Evolutionary conservation across 1,284 basidiomycete genomes (phyloP).

Genomic region (Inonotus hispidus): DNA sequence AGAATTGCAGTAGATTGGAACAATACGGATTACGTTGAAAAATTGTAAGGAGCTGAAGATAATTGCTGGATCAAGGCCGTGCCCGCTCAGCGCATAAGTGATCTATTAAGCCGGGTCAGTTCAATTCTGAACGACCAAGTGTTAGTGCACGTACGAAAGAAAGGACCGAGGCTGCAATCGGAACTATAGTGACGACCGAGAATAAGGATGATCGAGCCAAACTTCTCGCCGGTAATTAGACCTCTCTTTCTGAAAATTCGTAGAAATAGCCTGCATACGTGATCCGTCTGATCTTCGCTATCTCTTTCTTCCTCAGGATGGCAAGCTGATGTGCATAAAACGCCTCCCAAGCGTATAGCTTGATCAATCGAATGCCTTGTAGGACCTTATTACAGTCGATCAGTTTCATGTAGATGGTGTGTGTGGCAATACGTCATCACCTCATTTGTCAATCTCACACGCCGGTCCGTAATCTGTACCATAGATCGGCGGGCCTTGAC

Average conservation of each 20-base stretch:
- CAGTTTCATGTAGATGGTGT: not conserved
- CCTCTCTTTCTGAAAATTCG: not conserved
- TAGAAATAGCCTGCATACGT: slow-evolving; percentile 37
- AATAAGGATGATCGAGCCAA: slow-evolving; percentile 50
- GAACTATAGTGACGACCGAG: slow-evolving; percentile 55
- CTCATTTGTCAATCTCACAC: slow-evolving; percentile 62
- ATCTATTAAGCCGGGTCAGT: slow-evolving; percentile 26
- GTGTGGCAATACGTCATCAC: slow-evolving; percentile 24
- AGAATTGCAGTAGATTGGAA: not conserved
- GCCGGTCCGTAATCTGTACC: slow-evolving; percentile 67
- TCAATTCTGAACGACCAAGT: not conserved
- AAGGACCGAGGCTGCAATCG: slow-evolving; percentile 63
- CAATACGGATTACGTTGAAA: slow-evolving; percentile 55
- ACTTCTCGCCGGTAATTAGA: slow-evolving; percentile 27
- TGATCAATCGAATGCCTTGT: slow-evolving; percentile 59
- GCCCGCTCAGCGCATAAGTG: slow-evolving; percentile 62
- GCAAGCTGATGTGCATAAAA: slow-evolving; percentile 57
- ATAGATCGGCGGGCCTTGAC: slow-evolving; percentile 59
- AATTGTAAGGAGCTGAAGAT: slow-evolving; percentile 73
- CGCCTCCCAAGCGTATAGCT: slow-evolving; percentile 56
- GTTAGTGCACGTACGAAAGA: slow-evolving; percentile 52
- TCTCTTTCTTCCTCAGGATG: slow-evolving; percentile 45
- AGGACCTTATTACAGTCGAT: slow-evolving; percentile 36
- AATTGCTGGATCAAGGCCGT: slow-evolving; percentile 59
- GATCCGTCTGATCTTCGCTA: slow-evolving; percentile 42